Evolutionary conservation across 371 early-diverging fungal species (phyloP), one percentile per base, ranked within the genome.

Genomic region (Circinella minor): DNA sequence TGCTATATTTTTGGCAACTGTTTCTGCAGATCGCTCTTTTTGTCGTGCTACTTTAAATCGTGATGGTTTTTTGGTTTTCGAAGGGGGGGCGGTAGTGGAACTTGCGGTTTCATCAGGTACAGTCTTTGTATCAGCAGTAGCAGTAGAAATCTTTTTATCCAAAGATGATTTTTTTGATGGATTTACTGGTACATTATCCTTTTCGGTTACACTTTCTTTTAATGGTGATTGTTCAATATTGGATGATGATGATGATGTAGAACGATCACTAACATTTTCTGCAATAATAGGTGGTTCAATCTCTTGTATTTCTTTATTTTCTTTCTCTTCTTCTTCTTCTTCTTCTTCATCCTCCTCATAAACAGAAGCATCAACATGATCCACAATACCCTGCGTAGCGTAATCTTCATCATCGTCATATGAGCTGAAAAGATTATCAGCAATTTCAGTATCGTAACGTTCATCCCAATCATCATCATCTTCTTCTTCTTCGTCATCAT

Each of bases 321-420:
- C 34, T 36, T 59, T 18, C 51, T 36, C 17, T 46, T 11, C 34
- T 36, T 48, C 18, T 17, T 57, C 65, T 46, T 67, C 63, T 51
- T 60, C 73, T 18, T 75, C 65, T 1, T 65, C 68, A 46, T 83
- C 77, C 61, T 87, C 86, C 4, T 89, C 86, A 38, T 88, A 82
- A 34, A 82, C 75, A 15, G 90, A 86, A 9, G 82, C 82, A 49
- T 88, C 83, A 61, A 87, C 86, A 63, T 87, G 81, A 14, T 86
- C 87, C 1, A 87, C 86, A 18, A 76, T 66, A 13, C 86, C 80
- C n/a, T 82, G 81, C 36, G 78, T 78, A 17, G 83, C 82, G 48
- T 82, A 82, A 55, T 88, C 84, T 55, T 88, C 88, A 59, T 86
- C 86, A 62, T 86, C 89, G 18, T 81, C 86, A 55, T 85, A 81